Percentiles rank a stretch among this genome's conserved stretches.
phyloP scores from a whole-genome alignment of 1,139 yeast species.

The Taphrina communis region DNA sequence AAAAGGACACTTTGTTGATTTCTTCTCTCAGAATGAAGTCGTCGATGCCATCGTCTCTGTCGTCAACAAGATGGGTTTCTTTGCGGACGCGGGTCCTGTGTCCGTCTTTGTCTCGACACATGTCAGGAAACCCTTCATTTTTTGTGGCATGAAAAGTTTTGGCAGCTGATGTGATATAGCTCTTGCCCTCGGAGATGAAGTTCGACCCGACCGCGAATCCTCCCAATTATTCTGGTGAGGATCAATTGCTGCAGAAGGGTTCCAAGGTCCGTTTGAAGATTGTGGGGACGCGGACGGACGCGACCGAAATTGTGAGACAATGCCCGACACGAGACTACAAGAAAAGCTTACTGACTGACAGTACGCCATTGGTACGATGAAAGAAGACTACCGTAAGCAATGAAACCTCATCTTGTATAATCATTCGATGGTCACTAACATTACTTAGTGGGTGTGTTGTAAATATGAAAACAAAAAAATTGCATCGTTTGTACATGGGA shows the following conservation, averaged over 20 bases:
- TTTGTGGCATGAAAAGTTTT: neutral
- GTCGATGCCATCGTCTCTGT: slow-evolving; percentile 95
- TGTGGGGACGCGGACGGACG: slow-evolving; percentile 97
- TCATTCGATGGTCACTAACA: slow-evolving; percentile 5
- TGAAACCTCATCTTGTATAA: slow-evolving; percentile 62
- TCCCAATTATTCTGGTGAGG: slow-evolving; percentile 96
- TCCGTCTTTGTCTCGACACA: slow-evolving; percentile 94
- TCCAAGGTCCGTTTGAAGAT: slow-evolving; percentile 91
- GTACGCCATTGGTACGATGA: slow-evolving; percentile 72
- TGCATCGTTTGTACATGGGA: slow-evolving; percentile 19
- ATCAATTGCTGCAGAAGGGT: slow-evolving; percentile 92
- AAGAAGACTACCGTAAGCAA: slow-evolving; percentile 74
- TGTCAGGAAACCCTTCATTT: slow-evolving; percentile 48
- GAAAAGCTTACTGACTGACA: slow-evolving; percentile 36
- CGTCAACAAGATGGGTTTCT: slow-evolving; percentile 94
- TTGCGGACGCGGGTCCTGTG: slow-evolving; percentile 97
- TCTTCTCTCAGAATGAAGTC: slow-evolving; percentile 70
- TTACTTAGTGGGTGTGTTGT: slow-evolving; percentile 29
- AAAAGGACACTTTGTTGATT: neutral
- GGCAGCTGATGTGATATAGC: slow-evolving; percentile 47
- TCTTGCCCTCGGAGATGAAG: slow-evolving; percentile 91
- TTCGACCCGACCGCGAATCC: slow-evolving; percentile 96
- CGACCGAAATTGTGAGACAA: slow-evolving; percentile 74
- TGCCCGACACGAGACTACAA: too few species aligned
- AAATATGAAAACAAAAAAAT: slow-evolving; percentile 20